These are phyloP conservation scores for Balansia obtecta DNA, from an alignment of 2,329 filamentous ascomycete genomes.

Conservation along the genomic window DNA sequence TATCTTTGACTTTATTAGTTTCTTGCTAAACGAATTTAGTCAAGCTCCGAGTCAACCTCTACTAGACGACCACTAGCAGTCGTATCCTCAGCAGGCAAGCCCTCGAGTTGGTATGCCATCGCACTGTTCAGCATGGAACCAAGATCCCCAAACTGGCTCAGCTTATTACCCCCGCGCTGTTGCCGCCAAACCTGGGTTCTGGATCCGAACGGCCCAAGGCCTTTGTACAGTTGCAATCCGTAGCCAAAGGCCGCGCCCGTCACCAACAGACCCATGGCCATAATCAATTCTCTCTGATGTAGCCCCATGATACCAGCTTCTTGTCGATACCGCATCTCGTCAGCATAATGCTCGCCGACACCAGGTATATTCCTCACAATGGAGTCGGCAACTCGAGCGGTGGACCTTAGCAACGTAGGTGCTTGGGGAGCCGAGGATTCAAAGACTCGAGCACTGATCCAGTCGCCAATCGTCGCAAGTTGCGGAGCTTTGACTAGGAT, in stretches of 20 bases:
- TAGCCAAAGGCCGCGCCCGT: conserved; percentile 27
- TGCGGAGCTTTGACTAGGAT: conserved; percentile 20
- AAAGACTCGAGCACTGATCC: conserved; percentile 9
- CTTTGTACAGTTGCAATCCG: conserved; percentile 26
- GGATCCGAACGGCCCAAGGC: conserved; percentile 32
- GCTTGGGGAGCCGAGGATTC: conserved; percentile 9
- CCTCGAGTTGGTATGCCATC: conserved; percentile 14
- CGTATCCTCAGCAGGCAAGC: conserved; percentile 7
- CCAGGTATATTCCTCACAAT: conserved; percentile 22
- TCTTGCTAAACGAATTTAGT: conserved; percentile 11
- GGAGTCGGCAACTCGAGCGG: conserved; percentile 21
- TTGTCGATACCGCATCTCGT: conserved; percentile 24
- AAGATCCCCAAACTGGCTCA: conserved; percentile 34
- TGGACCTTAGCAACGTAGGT: conserved; percentile 13
- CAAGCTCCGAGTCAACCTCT: conserved; percentile 24
- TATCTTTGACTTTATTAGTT: conserved; percentile 4
- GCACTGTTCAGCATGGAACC: conserved; percentile 30
- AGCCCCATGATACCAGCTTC: conserved; percentile 20
- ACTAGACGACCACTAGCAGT: conserved; percentile 16
- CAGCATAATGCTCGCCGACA: conserved; percentile 22
- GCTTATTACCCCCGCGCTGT: conserved; percentile 15
- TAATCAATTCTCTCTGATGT: conserved; percentile 19
- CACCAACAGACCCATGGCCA: conserved; percentile 21
- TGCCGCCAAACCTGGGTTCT: conserved; percentile 30
- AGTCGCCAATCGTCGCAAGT: conserved; percentile 20